Base-by-base conservation (phyloP, 768 basidiomycete genomes). In the Xerocomus brunneocitrinus region DNA sequence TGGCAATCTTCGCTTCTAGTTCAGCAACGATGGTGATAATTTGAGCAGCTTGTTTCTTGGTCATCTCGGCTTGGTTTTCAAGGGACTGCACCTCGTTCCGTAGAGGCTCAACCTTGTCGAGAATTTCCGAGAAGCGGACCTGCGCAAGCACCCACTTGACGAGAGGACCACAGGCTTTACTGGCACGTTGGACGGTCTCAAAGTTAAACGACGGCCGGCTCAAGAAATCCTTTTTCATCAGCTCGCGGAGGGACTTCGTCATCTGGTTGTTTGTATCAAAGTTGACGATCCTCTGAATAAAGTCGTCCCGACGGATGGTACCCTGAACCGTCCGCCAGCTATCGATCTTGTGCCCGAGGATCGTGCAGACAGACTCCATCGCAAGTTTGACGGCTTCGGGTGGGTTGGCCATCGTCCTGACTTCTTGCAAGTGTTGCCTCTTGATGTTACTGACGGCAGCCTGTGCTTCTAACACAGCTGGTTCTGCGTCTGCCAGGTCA, bases 81-180 rank as follows among this genome's bases (percentile, higher is more conserved):
- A 98, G 79, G 13, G 89, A 91, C 63, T 89, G 87, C 3, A 99
- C 95, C 66, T 99, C 95, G 63, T 95, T 88, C 10, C 95, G 90
- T 16, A 98, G 78, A 10, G 97, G 97, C 59, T 97, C 97, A 16
- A 98, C 93, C 71, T 86, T 91, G 76, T 99, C 95, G 39, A 99
- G 74, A 63, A 99, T 99, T 70, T 95, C 93, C 10, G 97, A 98
- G 77, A 92, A 99, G 30, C 84, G 83, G 46, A 98, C 93, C 74
- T 99, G 97, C 1, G 97, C 97, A 52, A 98, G 80, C 9, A 85
- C 95, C 97, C 97, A 98, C 72, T 98, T 97, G 58, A 95, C 95
- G 46, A 99, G 84, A 9, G 97, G 97, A 27, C 97, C 97, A 66
- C 95, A 98, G 28, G 97, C 97, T 74, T 87, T 91, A 71, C 91